These are phyloP conservation scores for Aspergillus versicolor DNA, from an alignment of 2,329 filamentous ascomycete genomes.

Conservation along the genomic window DNA sequence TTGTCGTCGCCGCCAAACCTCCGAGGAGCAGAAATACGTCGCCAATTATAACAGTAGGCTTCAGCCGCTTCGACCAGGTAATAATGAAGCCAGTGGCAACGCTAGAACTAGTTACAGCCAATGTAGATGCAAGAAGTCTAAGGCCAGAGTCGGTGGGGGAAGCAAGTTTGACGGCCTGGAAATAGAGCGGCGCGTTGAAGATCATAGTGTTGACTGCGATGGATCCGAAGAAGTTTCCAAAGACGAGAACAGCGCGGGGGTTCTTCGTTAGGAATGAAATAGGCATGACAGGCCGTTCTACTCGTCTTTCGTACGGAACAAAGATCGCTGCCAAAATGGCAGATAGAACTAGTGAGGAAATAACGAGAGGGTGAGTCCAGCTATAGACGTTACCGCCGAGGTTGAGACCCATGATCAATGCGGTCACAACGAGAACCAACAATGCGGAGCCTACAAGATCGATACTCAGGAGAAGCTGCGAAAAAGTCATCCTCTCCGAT, in stretches of 20 bases:
- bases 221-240: slow-evolving; percentile 53
- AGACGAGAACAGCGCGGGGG: slow-evolving; percentile 51
- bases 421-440: slow-evolving; percentile 47
- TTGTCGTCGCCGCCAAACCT: slow-evolving; percentile 49
- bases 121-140: slow-evolving; percentile 64
- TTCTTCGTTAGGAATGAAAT: slow-evolving; percentile 47
- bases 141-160: slow-evolving; percentile 71
- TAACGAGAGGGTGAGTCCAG: slow-evolving; percentile 53
- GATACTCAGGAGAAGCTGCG: slow-evolving; percentile 48
- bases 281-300: slow-evolving; percentile 52
- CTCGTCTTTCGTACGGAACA: slow-evolving; percentile 42
- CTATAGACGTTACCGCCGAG: slow-evolving; percentile 53
- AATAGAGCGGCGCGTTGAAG: slow-evolving; percentile 73
- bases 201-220: slow-evolving; percentile 57
- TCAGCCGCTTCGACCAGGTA: slow-evolving; percentile 58
- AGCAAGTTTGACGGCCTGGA: slow-evolving; percentile 71
- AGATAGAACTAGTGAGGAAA: slow-evolving; percentile 46
- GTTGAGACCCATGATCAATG: slow-evolving; percentile 53
- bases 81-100: slow-evolving; percentile 63
- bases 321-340: slow-evolving; percentile 39
- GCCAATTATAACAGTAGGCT: slow-evolving; percentile 59
- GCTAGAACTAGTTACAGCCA: slow-evolving; percentile 56
- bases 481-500: slow-evolving; percentile 39
- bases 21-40: slow-evolving; percentile 51
- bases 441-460: slow-evolving; percentile 52